These are phyloP conservation scores for Chlamydomonas asymmetrica DNA, from an alignment of 139 green algal species.

Conservation along the genomic window DNA sequence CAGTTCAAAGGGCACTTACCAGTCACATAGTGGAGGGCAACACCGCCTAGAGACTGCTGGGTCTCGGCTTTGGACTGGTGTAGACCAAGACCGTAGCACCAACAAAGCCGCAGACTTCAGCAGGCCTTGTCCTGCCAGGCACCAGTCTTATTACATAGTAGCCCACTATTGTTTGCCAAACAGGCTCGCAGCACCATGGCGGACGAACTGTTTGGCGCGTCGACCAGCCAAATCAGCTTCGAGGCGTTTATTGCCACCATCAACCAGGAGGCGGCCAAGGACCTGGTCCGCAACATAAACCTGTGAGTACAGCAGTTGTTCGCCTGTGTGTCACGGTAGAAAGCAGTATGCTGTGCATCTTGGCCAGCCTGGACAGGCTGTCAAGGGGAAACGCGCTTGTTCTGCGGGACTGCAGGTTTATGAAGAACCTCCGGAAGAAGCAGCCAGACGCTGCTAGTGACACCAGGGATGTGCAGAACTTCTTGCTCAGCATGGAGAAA, in stretches of 20 bases:
- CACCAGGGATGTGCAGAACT: conserved; percentile 67
- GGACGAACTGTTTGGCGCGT: conserved; percentile 13
- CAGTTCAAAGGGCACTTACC: no score
- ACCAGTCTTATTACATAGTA: no score
- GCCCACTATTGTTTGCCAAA: no score
- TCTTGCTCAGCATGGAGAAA: conserved; percentile 77
- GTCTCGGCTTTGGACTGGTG: no score
- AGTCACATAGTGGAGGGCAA: no score
- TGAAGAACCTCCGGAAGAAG: conserved; percentile 51
- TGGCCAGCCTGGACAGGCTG: not conserved
- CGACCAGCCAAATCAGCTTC: conserved; percentile 14
- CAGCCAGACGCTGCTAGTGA: conserved; percentile 35
- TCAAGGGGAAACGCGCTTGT: conserved; percentile 1
- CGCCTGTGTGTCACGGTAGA: conserved; percentile 43
- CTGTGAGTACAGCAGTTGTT: conserved; percentile 35
- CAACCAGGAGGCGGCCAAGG: conserved; percentile 56
- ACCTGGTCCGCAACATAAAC: conserved; percentile 93
- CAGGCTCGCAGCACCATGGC: no score
- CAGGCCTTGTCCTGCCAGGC: no score
- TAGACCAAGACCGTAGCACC: no score
- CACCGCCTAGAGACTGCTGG: no score
- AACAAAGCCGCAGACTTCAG: no score
- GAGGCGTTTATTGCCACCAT: conserved; percentile 47
- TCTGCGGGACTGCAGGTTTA: conserved; percentile 48
- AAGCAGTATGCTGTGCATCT: not conserved